phyloP scores from a whole-genome alignment of 345 rosid species.

The Populus ilicifolia region DNA sequence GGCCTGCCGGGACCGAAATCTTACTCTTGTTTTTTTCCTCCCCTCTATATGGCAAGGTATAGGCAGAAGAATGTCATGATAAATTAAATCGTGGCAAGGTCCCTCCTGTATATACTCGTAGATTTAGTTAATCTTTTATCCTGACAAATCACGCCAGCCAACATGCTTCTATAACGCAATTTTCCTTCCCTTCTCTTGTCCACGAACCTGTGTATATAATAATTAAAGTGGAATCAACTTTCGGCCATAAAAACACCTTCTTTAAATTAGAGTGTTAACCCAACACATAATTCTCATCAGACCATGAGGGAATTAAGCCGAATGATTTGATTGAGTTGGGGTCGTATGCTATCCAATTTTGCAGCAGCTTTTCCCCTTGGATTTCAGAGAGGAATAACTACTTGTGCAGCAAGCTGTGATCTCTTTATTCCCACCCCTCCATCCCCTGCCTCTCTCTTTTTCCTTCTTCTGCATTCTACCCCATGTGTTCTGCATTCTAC shows the following conservation, averaged over 20 bases:
- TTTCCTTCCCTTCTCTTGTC: neutral
- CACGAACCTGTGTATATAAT: neutral
- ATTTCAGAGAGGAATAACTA: neutral
- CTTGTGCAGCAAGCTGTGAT: neutral
- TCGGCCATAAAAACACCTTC: neutral
- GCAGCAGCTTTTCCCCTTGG: neutral
- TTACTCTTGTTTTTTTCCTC: conserved; percentile 1
- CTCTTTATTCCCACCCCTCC: conserved; percentile 5
- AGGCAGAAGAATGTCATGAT: neutral
- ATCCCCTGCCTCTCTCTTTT: neutral
- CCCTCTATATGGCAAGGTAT: neutral
- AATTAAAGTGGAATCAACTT: conserved; percentile 4
- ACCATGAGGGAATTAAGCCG: neutral
- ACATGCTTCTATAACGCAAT: neutral
- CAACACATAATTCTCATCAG: neutral
- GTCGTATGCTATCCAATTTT: neutral
- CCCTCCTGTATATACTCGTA: neutral
- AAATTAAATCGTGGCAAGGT: neutral
- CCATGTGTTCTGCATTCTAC: conserved; percentile 14
- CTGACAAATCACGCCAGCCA: neutral
- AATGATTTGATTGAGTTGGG: conserved; percentile 1
- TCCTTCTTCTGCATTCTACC: neutral
- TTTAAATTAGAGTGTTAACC: neutral
- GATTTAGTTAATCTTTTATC: neutral
- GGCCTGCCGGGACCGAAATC: conserved; percentile 4